Evolutionary conservation across 768 basidiomycete species (phyloP).

Genomic region (Dacryopinax primogenitus): DNA sequence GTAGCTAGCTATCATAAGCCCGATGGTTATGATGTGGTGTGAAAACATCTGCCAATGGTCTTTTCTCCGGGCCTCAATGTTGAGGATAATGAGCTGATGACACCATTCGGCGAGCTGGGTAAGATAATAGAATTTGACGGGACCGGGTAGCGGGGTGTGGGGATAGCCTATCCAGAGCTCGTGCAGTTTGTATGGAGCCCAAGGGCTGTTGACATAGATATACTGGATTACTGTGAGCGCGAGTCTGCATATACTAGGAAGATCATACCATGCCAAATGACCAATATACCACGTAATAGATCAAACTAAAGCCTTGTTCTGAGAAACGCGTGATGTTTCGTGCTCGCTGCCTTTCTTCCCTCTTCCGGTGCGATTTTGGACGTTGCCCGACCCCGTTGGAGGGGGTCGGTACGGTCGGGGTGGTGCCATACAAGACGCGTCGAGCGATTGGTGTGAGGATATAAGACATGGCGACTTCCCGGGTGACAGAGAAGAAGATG

Average conservation of each 20-base stretch:
- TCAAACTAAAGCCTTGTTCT: slow-evolving; percentile 83
- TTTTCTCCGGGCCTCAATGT: slow-evolving; percentile 81
- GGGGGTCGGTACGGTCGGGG: not conserved
- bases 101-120: slow-evolving; percentile 77
- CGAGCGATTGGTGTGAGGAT: slow-evolving; percentile 71
- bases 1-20: slow-evolving; percentile 67
- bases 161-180: slow-evolving; percentile 74
- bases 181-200: slow-evolving; percentile 45
- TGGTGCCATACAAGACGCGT: slow-evolving; percentile 27
- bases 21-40: slow-evolving; percentile 83
- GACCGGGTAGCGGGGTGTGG: slow-evolving; percentile 60
- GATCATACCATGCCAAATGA: slow-evolving; percentile 67
- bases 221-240: slow-evolving; percentile 41
- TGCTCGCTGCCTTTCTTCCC: slow-evolving; percentile 28
- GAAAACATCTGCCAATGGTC: slow-evolving; percentile 95
- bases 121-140: slow-evolving; percentile 83
- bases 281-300: slow-evolving; percentile 72
- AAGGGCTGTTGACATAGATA: slow-evolving; percentile 60
- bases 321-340: slow-evolving; percentile 75
- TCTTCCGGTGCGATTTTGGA: slow-evolving; percentile 3
- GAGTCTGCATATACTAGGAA: not conserved
- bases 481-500: slow-evolving; percentile 69
- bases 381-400: not conserved
- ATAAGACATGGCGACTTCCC: slow-evolving; percentile 62
- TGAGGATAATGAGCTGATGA: slow-evolving; percentile 82